Base-by-base conservation (phyloP, 768 basidiomycete genomes). In the Chalciporus chontae region DNA sequence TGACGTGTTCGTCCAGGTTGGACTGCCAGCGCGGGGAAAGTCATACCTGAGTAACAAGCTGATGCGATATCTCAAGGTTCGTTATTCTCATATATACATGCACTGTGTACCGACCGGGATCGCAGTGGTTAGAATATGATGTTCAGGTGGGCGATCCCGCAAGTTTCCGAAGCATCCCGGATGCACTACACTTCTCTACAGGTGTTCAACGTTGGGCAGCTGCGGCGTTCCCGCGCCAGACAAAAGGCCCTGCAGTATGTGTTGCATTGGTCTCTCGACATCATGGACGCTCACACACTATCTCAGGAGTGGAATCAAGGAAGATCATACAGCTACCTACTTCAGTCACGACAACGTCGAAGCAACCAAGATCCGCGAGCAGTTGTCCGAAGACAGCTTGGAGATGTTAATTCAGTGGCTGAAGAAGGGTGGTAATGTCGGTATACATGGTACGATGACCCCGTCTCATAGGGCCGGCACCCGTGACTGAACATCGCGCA, bases 131-230 rank as follows among this genome's bases (percentile, higher is more conserved):
- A 40, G 96, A 99, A 69, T 99, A 97, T 67, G 83, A 95, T 57
- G 95, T 96, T 57, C 90, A 93, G 77, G 91, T 85, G 53, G n/a
- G 60, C 47, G n/a, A n/a, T 36, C 34, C 9, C 9, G 26, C 4
- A 27, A 13, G 10, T 27, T 23, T 47, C 21, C 23, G 15, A 43
- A 26, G 32, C 26, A 15, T 24, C 13, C 3, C 15, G 21, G 18
- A 24, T n/a, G 43, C 36, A 27, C 52, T 23, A 55, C 13, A 26
- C 40, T 34, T 21, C 41, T 43, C 43, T 2, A 38, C 45, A 94
- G 89, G 96, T 98, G 5, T 98, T 98, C 77, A 98, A 99, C 64
- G 96, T 98, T 24, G 96, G 95, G 6, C 95, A 98, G 67, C 73
- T 96, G 19, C 80, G 94, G 49, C 81, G 94, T 24, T 87, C 87